phyloP scores from a whole-genome alignment of 768 basidiomycete genomes.

The Stropharia rugosoannulata region DNA sequence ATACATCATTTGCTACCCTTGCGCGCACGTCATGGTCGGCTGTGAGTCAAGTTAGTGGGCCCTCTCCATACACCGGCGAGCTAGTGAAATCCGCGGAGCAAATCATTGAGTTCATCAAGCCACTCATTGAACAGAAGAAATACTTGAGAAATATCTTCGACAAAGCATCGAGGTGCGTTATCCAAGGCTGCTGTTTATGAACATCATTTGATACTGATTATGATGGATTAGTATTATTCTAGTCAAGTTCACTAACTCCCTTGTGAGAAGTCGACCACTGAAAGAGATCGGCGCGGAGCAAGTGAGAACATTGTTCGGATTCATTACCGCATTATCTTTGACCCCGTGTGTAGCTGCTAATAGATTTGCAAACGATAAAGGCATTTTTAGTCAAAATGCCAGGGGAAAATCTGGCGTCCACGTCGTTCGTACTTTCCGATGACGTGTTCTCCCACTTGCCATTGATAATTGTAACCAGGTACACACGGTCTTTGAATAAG shows the following conservation, averaged over 20 bases:
- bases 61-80: conserved; percentile 79
- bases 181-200: neutral
- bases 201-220: neutral
- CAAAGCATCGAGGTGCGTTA: conserved; percentile 80
- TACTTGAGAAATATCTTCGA: conserved; percentile 92
- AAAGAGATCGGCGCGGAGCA: conserved; percentile 96
- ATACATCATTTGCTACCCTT: conserved; percentile 76
- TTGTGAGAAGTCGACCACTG: conserved; percentile 89
- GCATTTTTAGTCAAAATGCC: conserved; percentile 81
- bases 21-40: conserved; percentile 76
- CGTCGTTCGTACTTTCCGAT: conserved; percentile 41
- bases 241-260: conserved; percentile 83
- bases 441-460: neutral
- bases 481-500: conserved; percentile 79
- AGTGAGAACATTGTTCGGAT: conserved; percentile 35
- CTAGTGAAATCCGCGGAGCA: conserved; percentile 73
- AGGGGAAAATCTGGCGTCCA: conserved; percentile 58
- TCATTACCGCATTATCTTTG: neutral
- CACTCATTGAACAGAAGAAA: conserved; percentile 91
- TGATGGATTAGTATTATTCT: conserved; percentile 63
- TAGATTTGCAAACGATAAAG: conserved; percentile 89
- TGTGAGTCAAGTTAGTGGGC: conserved; percentile 82
- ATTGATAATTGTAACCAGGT: conserved; percentile 44
- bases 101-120: conserved; percentile 74
- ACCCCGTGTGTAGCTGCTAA: conserved; percentile 46